A percentile compares a stretch with the other conserved stretches of the same genome.
Conservation (phyloP, 2,329 filamentous ascomycete genomes). For the Cercospora brassicicola region DNA sequence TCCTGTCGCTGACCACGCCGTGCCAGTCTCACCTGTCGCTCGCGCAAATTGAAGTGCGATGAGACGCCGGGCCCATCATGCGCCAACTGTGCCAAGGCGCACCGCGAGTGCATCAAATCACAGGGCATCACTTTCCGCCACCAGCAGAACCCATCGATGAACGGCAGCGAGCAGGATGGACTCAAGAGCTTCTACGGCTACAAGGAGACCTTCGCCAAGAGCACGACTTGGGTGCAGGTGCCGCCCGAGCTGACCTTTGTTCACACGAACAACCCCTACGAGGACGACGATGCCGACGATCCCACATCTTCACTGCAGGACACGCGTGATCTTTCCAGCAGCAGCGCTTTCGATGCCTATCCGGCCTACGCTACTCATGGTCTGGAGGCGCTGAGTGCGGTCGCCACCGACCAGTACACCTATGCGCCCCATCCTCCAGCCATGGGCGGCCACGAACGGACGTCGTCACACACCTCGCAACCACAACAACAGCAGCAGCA, state of each 20-base stretch:
- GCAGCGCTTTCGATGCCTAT: slow-evolving; percentile 18
- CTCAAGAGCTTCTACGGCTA: slow-evolving; percentile 65
- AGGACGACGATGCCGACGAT: slow-evolving; percentile 44
- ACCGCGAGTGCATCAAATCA: slow-evolving; percentile 60
- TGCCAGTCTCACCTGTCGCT: slow-evolving; percentile 11
- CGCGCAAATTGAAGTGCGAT: slow-evolving; percentile 60
- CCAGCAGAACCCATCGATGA: slow-evolving; percentile 70
- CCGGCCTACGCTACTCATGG: slow-evolving; percentile 47
- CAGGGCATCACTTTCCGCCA: slow-evolving; percentile 66
- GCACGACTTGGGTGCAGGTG: slow-evolving; percentile 63
- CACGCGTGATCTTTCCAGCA: neutral
- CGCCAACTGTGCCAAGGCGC: slow-evolving; percentile 61
- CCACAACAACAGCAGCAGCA: slow-evolving; percentile 26
- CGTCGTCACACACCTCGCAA: slow-evolving; percentile 21
- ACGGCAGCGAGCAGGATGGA: slow-evolving; percentile 49
- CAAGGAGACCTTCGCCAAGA: slow-evolving; percentile 63
- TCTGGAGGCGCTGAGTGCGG: slow-evolving; percentile 56
- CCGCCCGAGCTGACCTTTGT: slow-evolving; percentile 63
- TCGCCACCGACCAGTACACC: slow-evolving; percentile 49
- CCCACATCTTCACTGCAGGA: neutral
- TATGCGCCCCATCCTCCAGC: slow-evolving; percentile 37
- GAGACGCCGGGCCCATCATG: slow-evolving; percentile 60
- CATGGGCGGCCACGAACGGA: slow-evolving; percentile 32
- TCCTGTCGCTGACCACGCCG: neutral
- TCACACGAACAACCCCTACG: slow-evolving; percentile 62